Evolutionary conservation across 768 basidiomycete genomes (phyloP).

Genomic region (Cystobasidium onofrii): DNA sequence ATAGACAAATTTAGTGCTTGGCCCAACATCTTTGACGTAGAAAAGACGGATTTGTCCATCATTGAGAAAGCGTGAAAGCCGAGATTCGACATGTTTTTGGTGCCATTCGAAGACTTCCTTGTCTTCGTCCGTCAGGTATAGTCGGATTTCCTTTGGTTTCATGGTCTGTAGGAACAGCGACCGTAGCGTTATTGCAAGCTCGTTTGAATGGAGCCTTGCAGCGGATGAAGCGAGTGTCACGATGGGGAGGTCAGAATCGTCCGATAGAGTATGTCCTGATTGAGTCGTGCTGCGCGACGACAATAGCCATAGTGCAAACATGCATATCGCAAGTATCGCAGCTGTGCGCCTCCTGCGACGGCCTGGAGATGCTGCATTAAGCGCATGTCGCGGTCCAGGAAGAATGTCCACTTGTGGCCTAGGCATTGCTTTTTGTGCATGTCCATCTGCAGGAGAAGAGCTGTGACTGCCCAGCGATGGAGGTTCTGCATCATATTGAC

Average conservation of each 20-base stretch:
- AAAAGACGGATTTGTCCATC: neutral
- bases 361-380: neutral
- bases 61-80: neutral
- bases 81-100: neutral
- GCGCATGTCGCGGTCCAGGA: neutral
- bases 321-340: neutral
- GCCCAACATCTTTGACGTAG: slow-evolving; percentile 26
- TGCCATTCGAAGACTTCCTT: neutral
- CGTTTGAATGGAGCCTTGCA: neutral
- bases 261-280: neutral
- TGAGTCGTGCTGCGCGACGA: neutral
- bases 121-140: neutral
- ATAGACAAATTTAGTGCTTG: slow-evolving; percentile 27
- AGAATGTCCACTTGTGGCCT: neutral
- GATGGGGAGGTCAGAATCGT: neutral
- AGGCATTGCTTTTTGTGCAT: neutral
- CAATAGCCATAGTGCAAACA: neutral
- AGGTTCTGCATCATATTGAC: too few relatives aligned
- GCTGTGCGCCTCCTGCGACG: neutral
- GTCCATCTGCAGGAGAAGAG: neutral
- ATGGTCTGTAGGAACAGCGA: neutral
- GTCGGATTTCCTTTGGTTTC: neutral
- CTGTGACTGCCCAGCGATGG: neutral
- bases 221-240: slow-evolving; percentile 10
- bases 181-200: neutral